These are phyloP conservation scores for Xylaria cubensis DNA, from an alignment of 495 filamentous ascomycete genomes.

Conservation along the genomic window DNA sequence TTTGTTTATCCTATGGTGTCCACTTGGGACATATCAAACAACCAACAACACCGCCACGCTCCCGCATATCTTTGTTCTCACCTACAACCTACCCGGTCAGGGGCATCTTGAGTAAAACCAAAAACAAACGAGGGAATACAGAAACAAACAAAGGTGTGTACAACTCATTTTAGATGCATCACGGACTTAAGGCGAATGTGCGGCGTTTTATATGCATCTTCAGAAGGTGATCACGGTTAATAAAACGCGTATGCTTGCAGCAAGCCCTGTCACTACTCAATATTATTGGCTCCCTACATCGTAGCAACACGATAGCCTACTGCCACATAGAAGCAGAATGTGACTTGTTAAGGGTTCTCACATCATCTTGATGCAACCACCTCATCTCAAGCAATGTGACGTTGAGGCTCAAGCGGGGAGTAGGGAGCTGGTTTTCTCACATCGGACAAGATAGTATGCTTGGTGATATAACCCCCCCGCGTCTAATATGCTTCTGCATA, in stretches of 20 bases:
- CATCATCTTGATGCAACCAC: constrained; percentile 6
- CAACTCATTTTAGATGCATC: background rate
- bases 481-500: background rate
- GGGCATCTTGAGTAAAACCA: background rate
- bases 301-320: background rate
- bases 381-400: constrained; percentile 10
- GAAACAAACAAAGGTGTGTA: background rate
- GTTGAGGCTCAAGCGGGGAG: constrained; percentile 18
- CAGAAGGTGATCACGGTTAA: background rate
- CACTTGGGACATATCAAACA: background rate
- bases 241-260: constrained; percentile 4
- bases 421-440: background rate
- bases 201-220: background rate
- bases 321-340: background rate
- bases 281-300: background rate
- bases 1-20: background rate
- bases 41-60: background rate
- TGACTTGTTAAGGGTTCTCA: constrained; percentile 7
- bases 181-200: background rate
- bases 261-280: background rate
- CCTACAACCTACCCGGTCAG: background rate
- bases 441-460: background rate
- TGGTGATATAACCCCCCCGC: background rate
- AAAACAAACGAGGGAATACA: constrained; percentile 3
- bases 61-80: background rate